These are phyloP conservation scores for Colletotrichum sp. DNA, from an alignment of 2,329 filamentous ascomycete species.

Conservation along the genomic window DNA sequence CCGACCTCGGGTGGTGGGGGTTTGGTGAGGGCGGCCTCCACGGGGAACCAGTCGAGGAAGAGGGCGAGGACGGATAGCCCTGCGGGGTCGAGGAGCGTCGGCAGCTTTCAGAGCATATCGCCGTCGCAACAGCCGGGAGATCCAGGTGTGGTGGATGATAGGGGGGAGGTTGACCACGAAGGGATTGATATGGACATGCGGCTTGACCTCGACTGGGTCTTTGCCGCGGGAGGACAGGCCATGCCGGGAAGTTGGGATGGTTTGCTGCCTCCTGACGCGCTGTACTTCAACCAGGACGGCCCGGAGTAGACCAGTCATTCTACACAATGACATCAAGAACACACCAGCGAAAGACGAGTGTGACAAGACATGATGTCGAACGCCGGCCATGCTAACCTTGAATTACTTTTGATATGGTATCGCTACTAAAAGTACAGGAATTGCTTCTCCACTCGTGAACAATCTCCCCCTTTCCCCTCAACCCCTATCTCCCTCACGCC, in stretches of 20 bases:
- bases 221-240: background rate
- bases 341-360: background rate
- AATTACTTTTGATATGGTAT: background rate
- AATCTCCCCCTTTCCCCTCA: background rate
- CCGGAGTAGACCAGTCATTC: background rate
- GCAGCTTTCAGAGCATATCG: background rate
- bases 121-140: background rate
- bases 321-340: background rate
- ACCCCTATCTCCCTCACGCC: background rate
- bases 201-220: slow-evolving; percentile 13
- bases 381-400: background rate
- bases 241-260: background rate
- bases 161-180: background rate
- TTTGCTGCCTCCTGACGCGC: background rate
- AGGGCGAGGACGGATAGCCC: background rate
- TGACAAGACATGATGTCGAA: background rate
- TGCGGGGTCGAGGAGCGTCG: background rate
- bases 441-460: background rate
- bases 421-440: background rate
- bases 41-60: background rate
- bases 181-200: background rate
- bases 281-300: background rate
- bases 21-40: background rate
- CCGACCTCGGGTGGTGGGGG: background rate
- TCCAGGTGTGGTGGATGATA: background rate